phyloP scores from a whole-genome alignment of 1,284 basidiomycete species.

The Cryptococcus sp. region DNA sequence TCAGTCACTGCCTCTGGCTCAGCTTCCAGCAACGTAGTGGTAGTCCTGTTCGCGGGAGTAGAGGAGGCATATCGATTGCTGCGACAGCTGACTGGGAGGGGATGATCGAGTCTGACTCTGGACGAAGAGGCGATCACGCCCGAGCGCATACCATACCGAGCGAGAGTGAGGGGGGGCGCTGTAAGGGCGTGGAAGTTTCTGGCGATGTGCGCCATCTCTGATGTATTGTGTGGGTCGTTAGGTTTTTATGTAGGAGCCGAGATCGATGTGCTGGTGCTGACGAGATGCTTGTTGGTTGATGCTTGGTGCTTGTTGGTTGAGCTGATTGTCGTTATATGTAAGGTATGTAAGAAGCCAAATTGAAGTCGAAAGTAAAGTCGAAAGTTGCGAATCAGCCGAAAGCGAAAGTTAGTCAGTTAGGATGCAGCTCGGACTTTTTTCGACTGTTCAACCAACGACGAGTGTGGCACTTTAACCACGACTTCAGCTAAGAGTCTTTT shows the following conservation, averaged over 20 bases:
- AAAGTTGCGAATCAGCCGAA: background rate
- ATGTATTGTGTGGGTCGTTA: too few relatives aligned
- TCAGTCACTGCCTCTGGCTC: background rate
- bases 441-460: background rate
- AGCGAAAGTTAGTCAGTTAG: background rate
- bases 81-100: constrained; percentile 1
- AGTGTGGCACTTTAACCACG: background rate
- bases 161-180: too few relatives aligned
- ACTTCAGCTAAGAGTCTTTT: background rate
- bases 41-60: background rate
- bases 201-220: too few relatives aligned
- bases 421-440: background rate
- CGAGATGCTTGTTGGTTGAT: too few relatives aligned
- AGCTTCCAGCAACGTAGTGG: background rate
- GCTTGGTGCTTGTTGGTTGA: too few relatives aligned
- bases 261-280: too few relatives aligned
- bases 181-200: too few relatives aligned
- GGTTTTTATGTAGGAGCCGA: too few relatives aligned
- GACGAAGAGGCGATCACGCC: constrained; percentile 16
- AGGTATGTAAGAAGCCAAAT: background rate
- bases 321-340: too few relatives aligned
- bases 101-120: constrained; percentile 12
- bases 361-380: background rate
- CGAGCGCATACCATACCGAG: too few relatives aligned
- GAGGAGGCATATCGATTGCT: background rate